These are phyloP conservation scores for Porosira glacialis DNA, from an alignment of 352 stramenopile genomes.

Conservation along the genomic window DNA sequence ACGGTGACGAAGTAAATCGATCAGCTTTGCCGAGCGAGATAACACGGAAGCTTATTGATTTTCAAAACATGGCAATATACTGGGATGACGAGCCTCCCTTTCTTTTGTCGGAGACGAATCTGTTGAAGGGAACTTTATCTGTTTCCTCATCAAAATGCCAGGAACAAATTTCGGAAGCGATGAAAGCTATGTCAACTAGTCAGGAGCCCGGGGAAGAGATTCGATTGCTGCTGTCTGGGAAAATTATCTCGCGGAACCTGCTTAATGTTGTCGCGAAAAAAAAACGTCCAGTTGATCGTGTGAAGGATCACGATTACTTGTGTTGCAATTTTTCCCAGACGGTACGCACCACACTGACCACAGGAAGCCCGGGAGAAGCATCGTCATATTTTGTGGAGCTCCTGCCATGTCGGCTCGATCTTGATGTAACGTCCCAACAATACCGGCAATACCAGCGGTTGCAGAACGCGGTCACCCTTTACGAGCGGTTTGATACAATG, in stretches of 20 bases:
- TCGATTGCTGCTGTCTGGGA: slow-evolving; percentile 31
- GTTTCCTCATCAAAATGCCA: slow-evolving; percentile 23
- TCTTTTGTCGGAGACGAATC: slow-evolving; percentile 67
- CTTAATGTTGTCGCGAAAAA: slow-evolving; percentile 1
- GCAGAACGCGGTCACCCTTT: slow-evolving; percentile 64
- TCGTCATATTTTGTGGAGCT: slow-evolving; percentile 64
- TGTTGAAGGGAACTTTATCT: slow-evolving; percentile 46
- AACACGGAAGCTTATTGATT: slow-evolving; percentile 51
- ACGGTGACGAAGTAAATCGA: not conserved
- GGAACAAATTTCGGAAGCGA: slow-evolving; percentile 51
- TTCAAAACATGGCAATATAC: slow-evolving; percentile 69
- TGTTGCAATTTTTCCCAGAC: slow-evolving; percentile 49
- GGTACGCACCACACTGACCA: slow-evolving; percentile 30
- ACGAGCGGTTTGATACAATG: slow-evolving; percentile 80
- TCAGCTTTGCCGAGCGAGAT: too few relatives aligned
- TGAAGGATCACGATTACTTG: slow-evolving; percentile 57
- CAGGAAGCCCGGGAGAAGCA: slow-evolving; percentile 11
- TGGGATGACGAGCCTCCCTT: slow-evolving; percentile 74
- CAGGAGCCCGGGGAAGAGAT: slow-evolving; percentile 62
- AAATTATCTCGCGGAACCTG: too few relatives aligned
- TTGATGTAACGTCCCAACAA: slow-evolving; percentile 64
- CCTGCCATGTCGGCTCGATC: slow-evolving; percentile 55
- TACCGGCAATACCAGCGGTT: slow-evolving; percentile 70
- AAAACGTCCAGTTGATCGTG: slow-evolving; percentile 1
- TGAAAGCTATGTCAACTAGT: slow-evolving; percentile 50